Evolutionary conservation across 2,329 filamentous ascomycete species (phyloP).

Genomic region (Cercospora sp.): DNA sequence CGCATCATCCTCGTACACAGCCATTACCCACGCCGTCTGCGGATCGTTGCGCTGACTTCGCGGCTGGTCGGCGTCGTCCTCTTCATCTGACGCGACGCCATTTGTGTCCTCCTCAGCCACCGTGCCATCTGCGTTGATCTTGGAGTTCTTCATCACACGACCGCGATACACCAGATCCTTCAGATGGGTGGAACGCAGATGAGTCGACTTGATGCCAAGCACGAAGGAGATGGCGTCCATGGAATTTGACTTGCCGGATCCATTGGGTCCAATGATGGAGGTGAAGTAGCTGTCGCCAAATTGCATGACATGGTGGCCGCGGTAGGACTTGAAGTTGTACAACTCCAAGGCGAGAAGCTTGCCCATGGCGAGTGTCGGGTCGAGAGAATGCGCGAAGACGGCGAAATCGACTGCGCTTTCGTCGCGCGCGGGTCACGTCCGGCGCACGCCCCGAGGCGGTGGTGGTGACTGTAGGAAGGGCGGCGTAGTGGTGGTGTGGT

Average conservation of each 20-base stretch:
- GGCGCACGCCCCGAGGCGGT: background rate
- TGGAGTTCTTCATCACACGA: constrained; percentile 86
- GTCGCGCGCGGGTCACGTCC: background rate
- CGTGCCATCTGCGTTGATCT: constrained; percentile 88
- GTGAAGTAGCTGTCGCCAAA: constrained; percentile 99
- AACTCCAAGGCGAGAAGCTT: constrained; percentile 94
- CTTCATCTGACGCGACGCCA: constrained; percentile 44
- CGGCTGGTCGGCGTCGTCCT: constrained; percentile 54
- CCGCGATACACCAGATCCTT: constrained; percentile 96
- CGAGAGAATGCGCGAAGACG: background rate
- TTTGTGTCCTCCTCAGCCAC: constrained; percentile 58
- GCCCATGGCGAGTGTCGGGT: constrained; percentile 66
- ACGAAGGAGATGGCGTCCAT: constrained; percentile 99
- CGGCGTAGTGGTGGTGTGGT: background rate
- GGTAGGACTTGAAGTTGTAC: constrained; percentile 99
- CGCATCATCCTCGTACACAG: constrained; percentile 96
- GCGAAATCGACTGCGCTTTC: background rate
- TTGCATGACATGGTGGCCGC: constrained; percentile 88
- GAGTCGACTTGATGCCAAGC: constrained; percentile 97
- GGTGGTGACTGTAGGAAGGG: background rate
- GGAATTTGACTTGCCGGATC: constrained; percentile 97
- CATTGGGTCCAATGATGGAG: constrained; percentile 98
- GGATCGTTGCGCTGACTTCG: constrained; percentile 74
- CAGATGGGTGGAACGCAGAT: constrained; percentile 88
- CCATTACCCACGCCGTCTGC: constrained; percentile 97